Percentiles rank a stretch among this genome's conserved stretches.
These are phyloP conservation scores for Licmophora abbreviata DNA, from an alignment of 108 stramenopile genomes.

Conservation along the genomic window DNA sequence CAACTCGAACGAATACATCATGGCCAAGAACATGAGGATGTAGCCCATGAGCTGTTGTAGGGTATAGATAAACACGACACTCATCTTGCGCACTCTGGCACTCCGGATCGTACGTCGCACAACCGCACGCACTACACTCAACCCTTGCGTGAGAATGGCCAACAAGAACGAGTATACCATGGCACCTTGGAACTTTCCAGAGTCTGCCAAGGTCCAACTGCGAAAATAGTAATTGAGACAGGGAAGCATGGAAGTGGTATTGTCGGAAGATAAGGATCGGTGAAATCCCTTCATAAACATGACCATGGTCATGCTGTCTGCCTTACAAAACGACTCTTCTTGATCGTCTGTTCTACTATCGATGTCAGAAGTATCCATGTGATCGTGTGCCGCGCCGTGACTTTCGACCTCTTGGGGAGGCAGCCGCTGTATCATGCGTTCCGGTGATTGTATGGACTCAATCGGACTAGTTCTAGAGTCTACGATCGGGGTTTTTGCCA, in stretches of 20 bases:
- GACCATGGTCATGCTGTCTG: conserved; percentile 11
- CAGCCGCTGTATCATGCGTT: too few species aligned
- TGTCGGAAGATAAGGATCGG: not conserved
- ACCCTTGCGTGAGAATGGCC: conserved; percentile 24
- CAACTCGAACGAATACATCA: conserved; percentile 29
- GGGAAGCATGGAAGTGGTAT: not conserved
- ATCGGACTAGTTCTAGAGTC: too few species aligned
- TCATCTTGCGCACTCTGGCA: not conserved
- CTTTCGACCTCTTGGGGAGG: too few species aligned
- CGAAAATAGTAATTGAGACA: conserved; percentile 11
- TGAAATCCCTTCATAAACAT: conserved; percentile 20
- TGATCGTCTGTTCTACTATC: too few species aligned
- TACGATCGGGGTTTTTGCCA: too few species aligned
- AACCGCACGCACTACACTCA: conserved; percentile 10
- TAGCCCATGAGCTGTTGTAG: conserved; percentile 11
- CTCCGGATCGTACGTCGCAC: not conserved
- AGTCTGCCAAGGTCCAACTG: conserved; percentile 6
- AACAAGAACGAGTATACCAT: conserved; percentile 26
- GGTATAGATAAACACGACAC: conserved; percentile 6
- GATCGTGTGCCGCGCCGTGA: too few species aligned
- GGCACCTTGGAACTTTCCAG: conserved; percentile 10
- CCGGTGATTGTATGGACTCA: too few species aligned
- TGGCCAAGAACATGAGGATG: conserved; percentile 15
- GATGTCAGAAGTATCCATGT: too few species aligned
- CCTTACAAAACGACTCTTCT: not conserved